Conservation (phyloP, 2,329 filamentous ascomycete species). For the Claviceps capensis region DNA sequence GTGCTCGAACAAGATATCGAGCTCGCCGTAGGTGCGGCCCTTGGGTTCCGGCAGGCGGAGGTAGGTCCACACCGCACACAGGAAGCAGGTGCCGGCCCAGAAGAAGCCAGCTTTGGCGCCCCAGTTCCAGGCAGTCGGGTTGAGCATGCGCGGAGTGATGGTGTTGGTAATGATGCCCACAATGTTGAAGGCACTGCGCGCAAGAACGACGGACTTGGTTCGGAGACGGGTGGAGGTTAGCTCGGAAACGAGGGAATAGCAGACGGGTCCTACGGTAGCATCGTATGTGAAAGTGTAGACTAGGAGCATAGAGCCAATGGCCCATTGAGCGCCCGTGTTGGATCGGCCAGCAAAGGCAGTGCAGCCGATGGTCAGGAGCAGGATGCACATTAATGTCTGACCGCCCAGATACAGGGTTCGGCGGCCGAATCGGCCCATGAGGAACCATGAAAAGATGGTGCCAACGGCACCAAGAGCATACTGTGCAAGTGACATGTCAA, state of each 20-base stretch:
- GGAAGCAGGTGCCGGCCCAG: slow-evolving; percentile 29
- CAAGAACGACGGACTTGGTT: slow-evolving; percentile 32
- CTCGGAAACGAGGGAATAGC: slow-evolving; percentile 66
- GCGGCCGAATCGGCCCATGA: slow-evolving; percentile 30
- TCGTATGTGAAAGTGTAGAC: slow-evolving; percentile 31
- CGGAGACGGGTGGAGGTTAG: slow-evolving; percentile 31
- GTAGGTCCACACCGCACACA: slow-evolving; percentile 35
- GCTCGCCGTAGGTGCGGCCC: slow-evolving; percentile 38
- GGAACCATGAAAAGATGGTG: slow-evolving; percentile 31
- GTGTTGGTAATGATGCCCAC: slow-evolving; percentile 32
- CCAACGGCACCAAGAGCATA: slow-evolving; percentile 31
- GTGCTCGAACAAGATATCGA: slow-evolving; percentile 40
- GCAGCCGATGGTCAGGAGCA: slow-evolving; percentile 30
- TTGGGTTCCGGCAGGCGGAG: slow-evolving; percentile 41
- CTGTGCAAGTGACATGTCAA: slow-evolving; percentile 27
- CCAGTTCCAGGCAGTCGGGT: slow-evolving; percentile 32
- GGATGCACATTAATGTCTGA: slow-evolving; percentile 31
- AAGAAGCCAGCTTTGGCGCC: slow-evolving; percentile 34
- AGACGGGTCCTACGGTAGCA: slow-evolving; percentile 39
- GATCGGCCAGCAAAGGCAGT: slow-evolving; percentile 40
- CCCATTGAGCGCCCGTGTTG: slow-evolving; percentile 32
- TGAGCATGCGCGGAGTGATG: slow-evolving; percentile 32
- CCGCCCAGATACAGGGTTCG: slow-evolving; percentile 31
- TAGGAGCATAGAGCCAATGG: slow-evolving; percentile 30
- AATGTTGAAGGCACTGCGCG: slow-evolving; percentile 34